Evolutionary conservation across 2,329 filamentous ascomycete genomes (phyloP).

Genomic region (Rutstroemia sp.): DNA sequence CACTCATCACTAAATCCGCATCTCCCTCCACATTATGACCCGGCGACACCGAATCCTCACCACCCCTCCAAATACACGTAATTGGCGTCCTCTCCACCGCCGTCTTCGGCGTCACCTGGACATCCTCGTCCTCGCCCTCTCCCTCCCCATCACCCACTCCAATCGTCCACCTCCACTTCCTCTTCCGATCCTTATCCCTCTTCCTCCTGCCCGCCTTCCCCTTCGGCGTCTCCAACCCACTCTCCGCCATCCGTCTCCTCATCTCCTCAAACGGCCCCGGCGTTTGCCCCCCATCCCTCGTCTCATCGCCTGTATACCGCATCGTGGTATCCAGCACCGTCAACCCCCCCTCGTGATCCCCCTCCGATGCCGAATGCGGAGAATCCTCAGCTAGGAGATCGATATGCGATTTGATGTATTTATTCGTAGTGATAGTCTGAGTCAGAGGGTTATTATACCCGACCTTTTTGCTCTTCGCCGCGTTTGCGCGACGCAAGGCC

Average conservation of each 20-base stretch:
- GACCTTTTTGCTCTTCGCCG: constrained; percentile 34
- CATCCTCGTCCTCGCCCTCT: constrained; percentile 25
- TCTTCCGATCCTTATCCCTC: constrained; percentile 50
- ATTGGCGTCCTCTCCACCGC: constrained; percentile 18
- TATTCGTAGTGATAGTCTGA: constrained; percentile 56
- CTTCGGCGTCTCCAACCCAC: constrained; percentile 15
- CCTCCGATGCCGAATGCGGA: constrained; percentile 21
- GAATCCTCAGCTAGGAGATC: constrained; percentile 52
- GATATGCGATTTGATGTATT: constrained; percentile 55
- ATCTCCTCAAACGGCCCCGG: constrained; percentile 58
- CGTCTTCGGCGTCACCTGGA: constrained; percentile 17
- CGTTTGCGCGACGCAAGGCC: constrained; percentile 36
- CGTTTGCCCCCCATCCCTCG: constrained; percentile 53
- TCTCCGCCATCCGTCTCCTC: constrained; percentile 47
- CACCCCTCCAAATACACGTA: constrained; percentile 14
- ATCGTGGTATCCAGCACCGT: constrained; percentile 43
- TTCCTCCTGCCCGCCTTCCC: constrained; percentile 36
- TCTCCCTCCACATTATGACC: background rate
- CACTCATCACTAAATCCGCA: background rate
- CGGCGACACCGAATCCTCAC: background rate
- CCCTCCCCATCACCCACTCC: constrained; percentile 33
- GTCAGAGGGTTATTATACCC: constrained; percentile 56
- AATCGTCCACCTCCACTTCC: constrained; percentile 61
- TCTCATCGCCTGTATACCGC: constrained; percentile 46
- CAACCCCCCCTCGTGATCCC: constrained; percentile 28